phyloP scores from a whole-genome alignment of 1,139 yeast genomes.

The Nadsonia starkeyi-henricii region DNA sequence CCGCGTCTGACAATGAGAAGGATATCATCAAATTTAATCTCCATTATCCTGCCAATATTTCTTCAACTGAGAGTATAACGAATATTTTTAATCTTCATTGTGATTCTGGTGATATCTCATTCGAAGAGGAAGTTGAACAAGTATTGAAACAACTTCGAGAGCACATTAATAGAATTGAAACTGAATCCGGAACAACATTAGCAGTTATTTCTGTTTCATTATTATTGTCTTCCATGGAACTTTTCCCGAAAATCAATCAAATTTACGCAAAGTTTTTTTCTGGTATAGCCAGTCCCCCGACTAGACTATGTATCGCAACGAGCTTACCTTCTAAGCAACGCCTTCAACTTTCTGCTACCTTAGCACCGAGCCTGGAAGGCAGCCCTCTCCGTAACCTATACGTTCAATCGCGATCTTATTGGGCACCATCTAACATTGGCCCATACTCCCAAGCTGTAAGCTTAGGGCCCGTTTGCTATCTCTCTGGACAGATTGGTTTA shows the following conservation, averaged over 20 bases:
- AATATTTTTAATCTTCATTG: background rate
- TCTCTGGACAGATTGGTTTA: constrained; percentile 91
- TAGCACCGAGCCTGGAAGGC: constrained; percentile 10
- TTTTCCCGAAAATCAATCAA: constrained; percentile 46
- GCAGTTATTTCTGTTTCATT: background rate
- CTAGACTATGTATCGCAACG: constrained; percentile 73
- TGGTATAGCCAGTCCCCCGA: constrained; percentile 55
- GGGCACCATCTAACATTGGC: constrained; percentile 98
- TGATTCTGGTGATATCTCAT: background rate
- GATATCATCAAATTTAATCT: background rate
- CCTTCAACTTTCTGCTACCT: constrained; percentile 40
- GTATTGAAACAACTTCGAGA: constrained; percentile 8
- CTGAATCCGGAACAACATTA: background rate
- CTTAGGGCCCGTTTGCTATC: constrained; percentile 36
- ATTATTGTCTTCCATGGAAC: constrained; percentile 31
- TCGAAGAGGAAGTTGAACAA: constrained; percentile 11
- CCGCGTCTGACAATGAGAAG: background rate
- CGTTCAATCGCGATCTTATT: constrained; percentile 79
- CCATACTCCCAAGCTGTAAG: constrained; percentile 84
- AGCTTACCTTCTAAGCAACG: constrained; percentile 25
- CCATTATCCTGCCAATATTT: background rate
- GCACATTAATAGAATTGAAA: background rate
- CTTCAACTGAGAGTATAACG: background rate
- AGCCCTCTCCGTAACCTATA: constrained; percentile 43
- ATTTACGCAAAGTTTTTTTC: constrained; percentile 44